Conservation (phyloP, 1,284 basidiomycete genomes). For the Cutaneotrichosporon dermatis region DNA sequence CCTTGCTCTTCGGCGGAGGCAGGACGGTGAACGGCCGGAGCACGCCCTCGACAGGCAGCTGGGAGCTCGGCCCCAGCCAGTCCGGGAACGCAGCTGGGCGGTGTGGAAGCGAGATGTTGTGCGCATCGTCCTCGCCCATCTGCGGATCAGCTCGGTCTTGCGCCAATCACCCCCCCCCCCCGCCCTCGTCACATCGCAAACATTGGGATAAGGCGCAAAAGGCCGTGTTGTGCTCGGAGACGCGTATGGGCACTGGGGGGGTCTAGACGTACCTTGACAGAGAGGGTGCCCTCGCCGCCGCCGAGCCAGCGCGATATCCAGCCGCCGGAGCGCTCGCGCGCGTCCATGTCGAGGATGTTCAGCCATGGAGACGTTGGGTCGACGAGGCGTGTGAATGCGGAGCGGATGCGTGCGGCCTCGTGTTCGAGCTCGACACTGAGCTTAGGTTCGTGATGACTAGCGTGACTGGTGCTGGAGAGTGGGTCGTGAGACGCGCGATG, state of each 20-base stretch:
- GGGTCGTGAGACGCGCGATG: no score
- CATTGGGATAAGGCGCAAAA: no score
- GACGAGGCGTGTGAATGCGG: not conserved
- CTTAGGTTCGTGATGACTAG: no score
- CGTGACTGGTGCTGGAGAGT: no score
- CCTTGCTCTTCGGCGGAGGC: constrained; percentile 3
- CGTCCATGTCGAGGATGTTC: not conserved
- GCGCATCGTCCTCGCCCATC: not conserved
- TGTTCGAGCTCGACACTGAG: no score
- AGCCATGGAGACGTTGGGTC: constrained; percentile 8
- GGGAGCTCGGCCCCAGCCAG: constrained; percentile 19
- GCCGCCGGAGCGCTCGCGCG: not conserved
- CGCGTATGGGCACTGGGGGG: no score
- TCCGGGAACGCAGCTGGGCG: constrained; percentile 47
- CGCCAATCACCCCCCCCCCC: no score
- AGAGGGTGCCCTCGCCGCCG: not conserved
- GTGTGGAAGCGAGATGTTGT: constrained; percentile 44
- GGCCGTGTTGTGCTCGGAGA: no score
- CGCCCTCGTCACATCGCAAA: no score
- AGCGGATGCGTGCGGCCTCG: not conserved
- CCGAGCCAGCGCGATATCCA: constrained; percentile 4
- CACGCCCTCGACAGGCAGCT: constrained; percentile 36
- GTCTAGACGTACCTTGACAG: not conserved
- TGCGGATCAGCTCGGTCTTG: not conserved
- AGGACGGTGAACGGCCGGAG: constrained; percentile 29